phyloP scores from a whole-genome alignment of 306 rosid species.

The Herpetospermum pedunculosum region DNA sequence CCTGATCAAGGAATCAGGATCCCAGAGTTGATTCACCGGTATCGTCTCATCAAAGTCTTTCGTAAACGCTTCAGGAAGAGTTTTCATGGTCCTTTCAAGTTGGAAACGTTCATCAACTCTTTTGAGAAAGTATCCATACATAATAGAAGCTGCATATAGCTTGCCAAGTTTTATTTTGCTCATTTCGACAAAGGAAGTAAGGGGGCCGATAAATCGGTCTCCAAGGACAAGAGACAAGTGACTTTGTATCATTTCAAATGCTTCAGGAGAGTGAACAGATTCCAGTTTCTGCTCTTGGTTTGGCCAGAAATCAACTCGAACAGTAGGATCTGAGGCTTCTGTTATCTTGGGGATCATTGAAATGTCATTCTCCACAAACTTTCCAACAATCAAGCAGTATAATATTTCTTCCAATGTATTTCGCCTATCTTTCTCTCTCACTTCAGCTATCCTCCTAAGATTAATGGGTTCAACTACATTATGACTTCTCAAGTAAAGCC shows the following conservation, averaged over 20 bases:
- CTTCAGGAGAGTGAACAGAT: slow-evolving; percentile 75
- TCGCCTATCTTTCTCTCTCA: slow-evolving; percentile 70
- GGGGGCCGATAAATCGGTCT: slow-evolving; percentile 72
- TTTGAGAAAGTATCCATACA: slow-evolving; percentile 91
- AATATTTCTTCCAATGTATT: slow-evolving; percentile 65
- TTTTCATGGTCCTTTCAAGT: slow-evolving; percentile 73
- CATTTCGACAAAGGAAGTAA: slow-evolving; percentile 52
- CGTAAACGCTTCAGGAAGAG: slow-evolving; percentile 56
- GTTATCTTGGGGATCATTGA: slow-evolving; percentile 74
- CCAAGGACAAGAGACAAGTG: slow-evolving; percentile 74
- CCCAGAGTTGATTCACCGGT: slow-evolving; percentile 69
- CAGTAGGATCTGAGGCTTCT: slow-evolving; percentile 50
- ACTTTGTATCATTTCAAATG: slow-evolving; percentile 85
- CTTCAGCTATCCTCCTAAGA: slow-evolving; percentile 77
- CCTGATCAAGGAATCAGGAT: slow-evolving; percentile 70
- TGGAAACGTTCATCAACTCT: slow-evolving; percentile 91
- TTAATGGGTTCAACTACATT: slow-evolving; percentile 16
- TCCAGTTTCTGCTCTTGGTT: slow-evolving; percentile 83
- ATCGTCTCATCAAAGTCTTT: slow-evolving; percentile 34
- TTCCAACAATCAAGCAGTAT: slow-evolving; percentile 60
- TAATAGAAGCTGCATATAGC: slow-evolving; percentile 92
- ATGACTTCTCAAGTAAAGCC: slow-evolving; percentile 15
- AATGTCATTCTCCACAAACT: slow-evolving; percentile 51
- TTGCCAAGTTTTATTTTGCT: slow-evolving; percentile 90
- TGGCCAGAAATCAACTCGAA: slow-evolving; percentile 80